These are phyloP conservation scores for Byssoonygena ceratinophila DNA, from an alignment of 2,329 filamentous ascomycete species.

Conservation along the genomic window DNA sequence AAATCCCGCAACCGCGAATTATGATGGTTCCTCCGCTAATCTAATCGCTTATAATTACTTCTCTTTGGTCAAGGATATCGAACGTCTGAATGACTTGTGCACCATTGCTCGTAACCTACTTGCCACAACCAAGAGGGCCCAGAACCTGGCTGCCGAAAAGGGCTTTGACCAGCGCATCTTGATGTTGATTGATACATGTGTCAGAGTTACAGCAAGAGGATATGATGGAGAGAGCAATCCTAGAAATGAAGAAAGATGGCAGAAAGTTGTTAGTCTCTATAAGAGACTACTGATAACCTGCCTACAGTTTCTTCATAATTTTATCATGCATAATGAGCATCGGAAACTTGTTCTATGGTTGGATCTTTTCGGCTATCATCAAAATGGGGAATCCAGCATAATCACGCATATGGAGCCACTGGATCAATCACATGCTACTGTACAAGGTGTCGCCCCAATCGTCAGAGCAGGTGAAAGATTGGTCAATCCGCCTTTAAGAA, in stretches of 20 bases:
- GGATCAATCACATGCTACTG: conserved; percentile 27
- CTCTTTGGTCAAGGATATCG: conserved; percentile 50
- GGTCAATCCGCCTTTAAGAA: conserved; percentile 34
- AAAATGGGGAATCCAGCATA: conserved; percentile 37
- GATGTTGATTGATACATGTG: conserved; percentile 52
- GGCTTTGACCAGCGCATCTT: conserved; percentile 53
- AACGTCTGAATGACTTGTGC: conserved; percentile 52
- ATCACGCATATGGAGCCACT: conserved; percentile 36
- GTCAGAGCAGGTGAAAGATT: conserved; percentile 36
- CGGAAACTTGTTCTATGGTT: conserved; percentile 56
- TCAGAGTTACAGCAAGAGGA: conserved; percentile 52
- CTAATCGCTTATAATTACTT: conserved; percentile 52
- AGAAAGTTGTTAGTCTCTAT: conserved; percentile 54
- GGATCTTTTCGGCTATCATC: conserved; percentile 52
- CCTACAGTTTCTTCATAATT: conserved; percentile 57
- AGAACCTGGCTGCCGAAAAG: conserved; percentile 52
- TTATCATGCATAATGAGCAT: conserved; percentile 55
- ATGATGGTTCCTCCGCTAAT: conserved; percentile 50
- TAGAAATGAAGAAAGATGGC: conserved; percentile 54
- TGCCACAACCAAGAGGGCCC: conserved; percentile 50
- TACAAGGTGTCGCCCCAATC: conserved; percentile 34
- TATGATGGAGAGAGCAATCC: conserved; percentile 55
- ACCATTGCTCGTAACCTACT: conserved; percentile 53
- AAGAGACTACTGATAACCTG: conserved; percentile 56
- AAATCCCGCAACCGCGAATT: conserved; percentile 46